Base-by-base conservation (phyloP, 192 early-diverging fungal genomes). In the Diversispora epigaea region DNA sequence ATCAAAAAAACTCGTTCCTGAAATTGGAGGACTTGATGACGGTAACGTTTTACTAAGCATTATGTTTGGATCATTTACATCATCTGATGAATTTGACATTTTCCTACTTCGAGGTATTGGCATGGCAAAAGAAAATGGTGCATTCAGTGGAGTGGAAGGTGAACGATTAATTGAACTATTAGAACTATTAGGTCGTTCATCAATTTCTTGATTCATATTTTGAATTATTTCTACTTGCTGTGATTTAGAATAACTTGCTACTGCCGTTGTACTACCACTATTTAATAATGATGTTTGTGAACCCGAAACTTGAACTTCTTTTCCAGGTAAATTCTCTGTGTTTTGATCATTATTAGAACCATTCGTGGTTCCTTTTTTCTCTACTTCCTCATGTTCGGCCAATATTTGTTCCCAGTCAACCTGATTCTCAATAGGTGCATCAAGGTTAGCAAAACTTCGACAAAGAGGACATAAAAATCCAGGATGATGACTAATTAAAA, bases 391-490 rank as follows among this genome's bases (percentile, higher is more conserved):
- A 22, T 81, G 84, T 52, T 87, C 86, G 62, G 84, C 87, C 43
- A 88, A 17, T n/a, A 64, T 14, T 75, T 75, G 73, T 64, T 75
- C 61, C 73, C 73, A 75, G 41, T 75, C 73, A 9, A 75, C 39
- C 1, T 6, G 15, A 41, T 75, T 82, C 21, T 84, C 85, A 40
- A 94, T 92, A 80, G 80, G 87, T 57, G 90, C 93, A 56, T 94
- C 93, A 46, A 98, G 82, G 83, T 98, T 94, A 19, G 95, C 95
- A 73, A 92, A 95, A 55, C 93, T 92, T 71, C 96, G 87, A 82
- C 95, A 98, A 45, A 98, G 84, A 44, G 95, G 94, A 80, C 96
- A 96, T 64, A 84, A 89, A 84, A 98, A 96, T 49, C 87, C 86
- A 1, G 91, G 88, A 77, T 87, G 89, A 77, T 84, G 78, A 54